Percentiles rank a stretch among this genome's conserved stretches.
Conservation (phyloP, 2,329 filamentous ascomycete species). For the Monilinia fructicola region DNA sequence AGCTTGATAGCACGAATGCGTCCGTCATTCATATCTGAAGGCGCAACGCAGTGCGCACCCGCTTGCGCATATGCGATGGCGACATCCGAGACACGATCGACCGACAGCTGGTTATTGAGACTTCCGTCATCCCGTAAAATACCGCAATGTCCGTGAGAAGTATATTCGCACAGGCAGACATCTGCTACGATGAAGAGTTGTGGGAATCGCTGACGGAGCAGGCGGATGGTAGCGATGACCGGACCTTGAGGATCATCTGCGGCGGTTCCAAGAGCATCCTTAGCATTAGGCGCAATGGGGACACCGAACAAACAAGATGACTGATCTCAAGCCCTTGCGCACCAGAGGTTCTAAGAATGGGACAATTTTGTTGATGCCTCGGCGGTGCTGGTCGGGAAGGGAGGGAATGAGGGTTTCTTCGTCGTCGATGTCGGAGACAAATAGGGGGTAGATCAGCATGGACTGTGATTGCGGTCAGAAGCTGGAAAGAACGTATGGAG, state of each 20-base stretch:
- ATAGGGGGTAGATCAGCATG: conserved; percentile 98
- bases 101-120: conserved; percentile 88
- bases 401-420: conserved; percentile 90
- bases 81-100: conserved; percentile 95
- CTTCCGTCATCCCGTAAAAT: conserved; percentile 91
- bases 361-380: conserved; percentile 81
- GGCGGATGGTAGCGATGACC: conserved; percentile 81
- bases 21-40: conserved; percentile 98
- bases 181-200: conserved; percentile 88
- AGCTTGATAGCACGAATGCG: conserved; percentile 97
- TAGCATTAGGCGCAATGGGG: conserved; percentile 74
- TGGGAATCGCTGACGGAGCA: conserved; percentile 82
- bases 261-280: conserved; percentile 87
- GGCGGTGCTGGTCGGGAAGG: conserved; percentile 84
- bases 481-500: conserved; percentile 13
- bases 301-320: conserved; percentile 99
- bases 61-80: conserved; percentile 95
- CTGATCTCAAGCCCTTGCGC: conserved; percentile 84
- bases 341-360: conserved; percentile 84
- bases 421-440: conserved; percentile 91
- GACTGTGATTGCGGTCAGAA: conserved; percentile 55
- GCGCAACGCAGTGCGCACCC: conserved; percentile 93
- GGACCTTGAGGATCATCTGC: conserved; percentile 93
- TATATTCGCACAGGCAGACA: conserved; percentile 98
- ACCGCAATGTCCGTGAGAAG: conserved; percentile 94